These are phyloP conservation scores for Hypomontagnella submonticulosa DNA, from an alignment of 495 filamentous ascomycete species.

Conservation along the genomic window DNA sequence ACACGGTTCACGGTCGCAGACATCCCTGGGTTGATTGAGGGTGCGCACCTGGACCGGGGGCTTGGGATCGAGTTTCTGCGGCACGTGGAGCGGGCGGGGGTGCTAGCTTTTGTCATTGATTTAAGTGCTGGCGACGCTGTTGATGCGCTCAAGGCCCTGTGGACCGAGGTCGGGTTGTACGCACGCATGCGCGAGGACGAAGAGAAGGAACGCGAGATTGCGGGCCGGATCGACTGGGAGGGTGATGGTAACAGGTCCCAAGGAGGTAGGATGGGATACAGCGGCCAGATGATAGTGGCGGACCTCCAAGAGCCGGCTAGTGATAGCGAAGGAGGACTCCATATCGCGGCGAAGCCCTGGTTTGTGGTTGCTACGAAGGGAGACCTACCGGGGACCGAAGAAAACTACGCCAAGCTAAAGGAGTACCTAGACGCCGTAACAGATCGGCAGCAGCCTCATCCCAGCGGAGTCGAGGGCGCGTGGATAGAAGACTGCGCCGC, in stretches of 20 bases:
- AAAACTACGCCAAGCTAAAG: constrained; percentile 76
- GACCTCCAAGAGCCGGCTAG: constrained; percentile 45
- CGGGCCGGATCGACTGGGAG: constrained; percentile 55
- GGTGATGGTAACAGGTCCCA: constrained; percentile 40
- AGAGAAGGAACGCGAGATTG: constrained; percentile 64
- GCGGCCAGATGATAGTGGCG: constrained; percentile 49
- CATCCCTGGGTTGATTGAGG: constrained; percentile 91
- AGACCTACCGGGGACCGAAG: constrained; percentile 80
- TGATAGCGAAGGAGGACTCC: constrained; percentile 55
- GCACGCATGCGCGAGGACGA: constrained; percentile 74
- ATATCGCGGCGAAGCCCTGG: constrained; percentile 91
- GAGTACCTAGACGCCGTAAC: constrained; percentile 72
- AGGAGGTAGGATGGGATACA: constrained; percentile 16
- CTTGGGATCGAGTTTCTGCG: constrained; percentile 91
- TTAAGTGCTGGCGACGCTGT: constrained; percentile 83
- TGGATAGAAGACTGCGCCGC: constrained; percentile 74
- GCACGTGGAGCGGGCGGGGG: constrained; percentile 91
- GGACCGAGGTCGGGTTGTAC: constrained; percentile 90
- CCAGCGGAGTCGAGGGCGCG: constrained; percentile 71
- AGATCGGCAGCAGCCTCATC: constrained; percentile 70
- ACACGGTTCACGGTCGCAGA: constrained; percentile 93
- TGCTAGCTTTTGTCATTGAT: constrained; percentile 94
- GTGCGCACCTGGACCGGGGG: constrained; percentile 91
- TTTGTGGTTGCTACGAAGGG: constrained; percentile 97
- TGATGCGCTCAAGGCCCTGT: constrained; percentile 78